Conservation (phyloP, 2,329 filamentous ascomycete genomes). For the Fusarium newnesense region DNA sequence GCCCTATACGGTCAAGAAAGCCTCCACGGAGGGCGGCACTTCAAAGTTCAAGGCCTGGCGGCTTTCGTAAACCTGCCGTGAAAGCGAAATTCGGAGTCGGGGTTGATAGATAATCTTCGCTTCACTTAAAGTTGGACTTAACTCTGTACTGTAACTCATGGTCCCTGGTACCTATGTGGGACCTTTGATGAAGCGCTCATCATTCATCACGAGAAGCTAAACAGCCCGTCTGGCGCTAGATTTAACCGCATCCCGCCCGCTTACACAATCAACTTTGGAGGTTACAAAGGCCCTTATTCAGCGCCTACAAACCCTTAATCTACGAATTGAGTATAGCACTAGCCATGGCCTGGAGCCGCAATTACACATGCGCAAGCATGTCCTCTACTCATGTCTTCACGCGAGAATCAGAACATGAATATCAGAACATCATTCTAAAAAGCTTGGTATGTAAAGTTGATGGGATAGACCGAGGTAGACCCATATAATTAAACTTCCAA, state of each 20-base stretch:
- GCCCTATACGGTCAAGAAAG: constrained; percentile 18
- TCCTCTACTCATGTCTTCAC: neutral
- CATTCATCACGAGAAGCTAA: constrained; percentile 8
- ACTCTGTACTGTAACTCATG: neutral
- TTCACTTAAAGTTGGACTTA: constrained; percentile 6
- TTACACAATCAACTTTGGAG: constrained; percentile 17
- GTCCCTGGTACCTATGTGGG: constrained; percentile 12
- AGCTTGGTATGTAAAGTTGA: neutral
- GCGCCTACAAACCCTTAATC: neutral
- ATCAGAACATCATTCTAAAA: neutral
- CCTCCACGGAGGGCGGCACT: constrained; percentile 10
- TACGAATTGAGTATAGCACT: neutral
- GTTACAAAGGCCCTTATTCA: constrained; percentile 18
- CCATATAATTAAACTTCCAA: constrained; percentile 22
- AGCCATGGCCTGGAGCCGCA: neutral
- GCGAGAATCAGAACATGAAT: neutral
- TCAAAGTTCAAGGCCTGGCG: neutral
- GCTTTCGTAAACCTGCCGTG: neutral
- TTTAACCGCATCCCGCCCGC: constrained; percentile 25
- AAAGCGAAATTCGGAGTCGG: constrained; percentile 17
- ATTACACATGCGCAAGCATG: neutral
- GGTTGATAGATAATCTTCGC: constrained; percentile 1
- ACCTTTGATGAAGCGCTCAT: neutral
- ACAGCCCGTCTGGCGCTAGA: neutral
- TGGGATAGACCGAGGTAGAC: neutral